Percentiles rank a stretch among this genome's conserved stretches.
phyloP scores from a whole-genome alignment of 495 filamentous ascomycete genomes.

The Tricharina praecox region DNA sequence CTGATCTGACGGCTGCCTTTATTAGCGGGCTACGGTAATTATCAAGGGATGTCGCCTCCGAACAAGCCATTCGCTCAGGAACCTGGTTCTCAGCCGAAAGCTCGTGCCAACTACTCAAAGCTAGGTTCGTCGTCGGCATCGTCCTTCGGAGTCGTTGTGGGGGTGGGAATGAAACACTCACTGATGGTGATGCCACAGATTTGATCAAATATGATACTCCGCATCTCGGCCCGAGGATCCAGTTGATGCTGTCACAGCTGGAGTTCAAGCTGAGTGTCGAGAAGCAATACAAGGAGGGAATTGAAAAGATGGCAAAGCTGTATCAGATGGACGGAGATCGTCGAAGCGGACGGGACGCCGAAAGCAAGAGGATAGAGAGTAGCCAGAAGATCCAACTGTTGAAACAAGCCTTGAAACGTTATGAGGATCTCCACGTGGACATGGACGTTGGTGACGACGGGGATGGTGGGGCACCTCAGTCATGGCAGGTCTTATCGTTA shows the following conservation, averaged over 20 bases:
- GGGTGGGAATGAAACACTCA: too few species aligned
- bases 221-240: constrained; percentile 90
- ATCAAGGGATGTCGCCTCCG: constrained; percentile 60
- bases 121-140: constrained; percentile 48
- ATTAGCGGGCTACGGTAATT: constrained; percentile 6
- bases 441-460: constrained; percentile 62
- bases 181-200: too few species aligned
- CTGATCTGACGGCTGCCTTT: too few species aligned
- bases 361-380: constrained; percentile 75
- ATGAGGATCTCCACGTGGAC: constrained; percentile 93
- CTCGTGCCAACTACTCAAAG: constrained; percentile 82
- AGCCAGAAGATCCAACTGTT: constrained; percentile 94
- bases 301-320: constrained; percentile 97
- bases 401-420: constrained; percentile 87
- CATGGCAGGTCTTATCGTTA: too few species aligned
- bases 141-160: too few species aligned
- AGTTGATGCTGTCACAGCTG: constrained; percentile 96
- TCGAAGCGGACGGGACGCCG: constrained; percentile 84
- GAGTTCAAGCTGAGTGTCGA: constrained; percentile 98
- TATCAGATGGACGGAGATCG: constrained; percentile 97
- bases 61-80: constrained; percentile 61
- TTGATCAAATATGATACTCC: constrained; percentile 97
- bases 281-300: constrained; percentile 96
- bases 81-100: constrained; percentile 45
- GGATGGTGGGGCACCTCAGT: constrained; percentile 66